Base-by-base conservation (phyloP, 2,329 filamentous ascomycete genomes). In the Niveomyces coronatus region DNA sequence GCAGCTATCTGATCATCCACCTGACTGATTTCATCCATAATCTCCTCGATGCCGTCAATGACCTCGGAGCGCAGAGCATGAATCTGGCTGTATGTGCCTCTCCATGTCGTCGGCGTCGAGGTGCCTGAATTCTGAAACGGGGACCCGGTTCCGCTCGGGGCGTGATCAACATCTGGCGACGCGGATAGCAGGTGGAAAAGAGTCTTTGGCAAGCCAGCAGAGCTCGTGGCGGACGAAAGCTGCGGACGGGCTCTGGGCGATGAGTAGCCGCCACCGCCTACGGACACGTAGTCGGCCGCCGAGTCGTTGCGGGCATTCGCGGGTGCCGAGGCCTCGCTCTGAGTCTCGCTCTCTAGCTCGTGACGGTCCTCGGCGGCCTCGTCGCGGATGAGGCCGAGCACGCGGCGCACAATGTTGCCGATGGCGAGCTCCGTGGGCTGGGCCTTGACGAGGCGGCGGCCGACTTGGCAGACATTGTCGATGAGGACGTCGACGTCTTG, bases 1-100 rank as follows among this genome's bases (percentile, higher is more conserved):
- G 79, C 77, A 2, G 89, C 85, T 50, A 98, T 93, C 60, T 94
- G 87, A 53, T 94, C 86, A 55, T 95, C 91, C 7, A 87, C 87
- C 54, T 89, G 83, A 47, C 83, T 82, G 40, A 98, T 79, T 62
- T 98, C 91, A 54, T 98, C 91, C 58, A 94, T 84, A 43, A 98
- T 87, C 58, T 98, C 91, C 51, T 86, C 80, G 51, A 98, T 95
- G 29, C 88, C 91, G 50, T 91, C 85, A 47, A 95, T 80, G 18
- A 96, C 82, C 60, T 96, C 91, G 11, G 85, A 85, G 44, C 87
- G 83, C 42, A 96, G 68, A 45, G 93, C 82, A 43, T 83, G 73
- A 38, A 66, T 58, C 44, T 68, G 69, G 31, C 67, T 63, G 13
- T 59, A 57, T 47, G 53, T 15, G 42, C 48, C 46, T 40, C 47